phyloP scores from a whole-genome alignment of 352 stramenopile species.

The Blastocystis sp. region DNA sequence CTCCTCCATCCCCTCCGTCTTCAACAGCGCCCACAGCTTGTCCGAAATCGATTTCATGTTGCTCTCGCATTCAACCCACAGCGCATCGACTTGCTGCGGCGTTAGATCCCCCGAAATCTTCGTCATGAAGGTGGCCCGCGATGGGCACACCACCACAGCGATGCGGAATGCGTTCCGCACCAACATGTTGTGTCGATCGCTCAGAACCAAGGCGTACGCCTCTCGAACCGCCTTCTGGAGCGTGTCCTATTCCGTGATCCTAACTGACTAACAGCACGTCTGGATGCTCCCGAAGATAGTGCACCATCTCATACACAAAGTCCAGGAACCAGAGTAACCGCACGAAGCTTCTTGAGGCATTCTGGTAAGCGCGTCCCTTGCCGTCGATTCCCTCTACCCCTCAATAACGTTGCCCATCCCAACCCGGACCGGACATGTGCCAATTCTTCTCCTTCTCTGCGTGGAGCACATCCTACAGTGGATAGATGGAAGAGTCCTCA shows the following conservation, averaged over 20 bases:
- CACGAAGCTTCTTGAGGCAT: slow-evolving; percentile 51
- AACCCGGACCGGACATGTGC: slow-evolving; percentile 54
- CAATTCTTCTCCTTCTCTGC: slow-evolving; percentile 62
- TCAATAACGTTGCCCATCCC: neutral
- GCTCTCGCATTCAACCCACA: slow-evolving; percentile 44
- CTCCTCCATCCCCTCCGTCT: slow-evolving; percentile 56
- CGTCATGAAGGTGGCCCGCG: slow-evolving; percentile 44
- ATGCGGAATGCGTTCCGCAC: slow-evolving; percentile 66
- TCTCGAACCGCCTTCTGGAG: slow-evolving; percentile 38
- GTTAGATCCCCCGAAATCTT: slow-evolving; percentile 60
- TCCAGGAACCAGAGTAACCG: slow-evolving; percentile 65
- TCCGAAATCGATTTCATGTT: slow-evolving; percentile 64
- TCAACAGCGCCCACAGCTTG: slow-evolving; percentile 59
- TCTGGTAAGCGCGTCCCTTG: slow-evolving; percentile 54
- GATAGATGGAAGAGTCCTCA: neutral
- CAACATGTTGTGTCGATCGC: slow-evolving; percentile 52
- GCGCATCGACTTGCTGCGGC: slow-evolving; percentile 7
- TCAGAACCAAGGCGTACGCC: slow-evolving; percentile 38
- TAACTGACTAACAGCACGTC: neutral
- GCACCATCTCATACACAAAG: slow-evolving; percentile 68
- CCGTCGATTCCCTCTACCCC: slow-evolving; percentile 60
- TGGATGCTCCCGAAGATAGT: slow-evolving; percentile 24
- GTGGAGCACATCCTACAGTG: slow-evolving; percentile 47
- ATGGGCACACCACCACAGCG: slow-evolving; percentile 60
- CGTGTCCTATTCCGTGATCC: slow-evolving; percentile 36